phyloP scores from a whole-genome alignment of 2,329 filamentous ascomycete genomes.

The Exophiala dermatitidis region DNA sequence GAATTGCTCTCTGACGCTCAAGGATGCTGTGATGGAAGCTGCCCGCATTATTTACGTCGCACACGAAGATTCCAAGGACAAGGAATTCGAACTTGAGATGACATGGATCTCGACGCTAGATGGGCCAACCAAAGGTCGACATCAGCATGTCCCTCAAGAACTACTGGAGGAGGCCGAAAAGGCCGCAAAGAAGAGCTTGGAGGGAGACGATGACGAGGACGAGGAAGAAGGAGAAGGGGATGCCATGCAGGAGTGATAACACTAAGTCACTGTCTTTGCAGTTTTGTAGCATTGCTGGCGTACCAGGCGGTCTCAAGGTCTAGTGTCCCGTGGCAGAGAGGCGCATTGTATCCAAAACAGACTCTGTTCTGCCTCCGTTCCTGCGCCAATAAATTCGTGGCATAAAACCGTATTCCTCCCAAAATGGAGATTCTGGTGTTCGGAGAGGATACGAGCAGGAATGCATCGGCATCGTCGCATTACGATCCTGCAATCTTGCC shows the following conservation, averaged over 20 bases:
- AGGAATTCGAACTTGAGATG: conserved; percentile 99
- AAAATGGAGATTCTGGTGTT: neutral
- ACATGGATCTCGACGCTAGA: conserved; percentile 85
- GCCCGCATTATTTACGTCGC: conserved; percentile 95
- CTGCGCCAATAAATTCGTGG: neutral
- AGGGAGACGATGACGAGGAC: conserved; percentile 75
- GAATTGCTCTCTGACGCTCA: conserved; percentile 59
- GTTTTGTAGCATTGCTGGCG: conserved; percentile 23
- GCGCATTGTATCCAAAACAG: neutral
- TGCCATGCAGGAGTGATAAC: conserved; percentile 78
- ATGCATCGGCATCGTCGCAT: neutral
- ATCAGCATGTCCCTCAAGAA: conserved; percentile 88
- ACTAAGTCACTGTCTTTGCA: conserved; percentile 1
- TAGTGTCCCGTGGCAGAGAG: conserved; percentile 1
- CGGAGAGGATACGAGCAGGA: neutral
- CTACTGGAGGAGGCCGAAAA: conserved; percentile 85
- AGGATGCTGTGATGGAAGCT: conserved; percentile 90
- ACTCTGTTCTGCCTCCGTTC: neutral
- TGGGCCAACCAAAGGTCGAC: conserved; percentile 85
- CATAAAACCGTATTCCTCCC: neutral
- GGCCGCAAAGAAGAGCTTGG: conserved; percentile 81
- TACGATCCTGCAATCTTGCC: conserved; percentile 49
- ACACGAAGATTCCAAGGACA: conserved; percentile 98
- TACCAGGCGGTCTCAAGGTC: conserved; percentile 7
- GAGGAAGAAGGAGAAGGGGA: conserved; percentile 69